Evolutionary conservation across 1,284 basidiomycete species (phyloP).

Genomic region (Rhodotorula sp.): DNA sequence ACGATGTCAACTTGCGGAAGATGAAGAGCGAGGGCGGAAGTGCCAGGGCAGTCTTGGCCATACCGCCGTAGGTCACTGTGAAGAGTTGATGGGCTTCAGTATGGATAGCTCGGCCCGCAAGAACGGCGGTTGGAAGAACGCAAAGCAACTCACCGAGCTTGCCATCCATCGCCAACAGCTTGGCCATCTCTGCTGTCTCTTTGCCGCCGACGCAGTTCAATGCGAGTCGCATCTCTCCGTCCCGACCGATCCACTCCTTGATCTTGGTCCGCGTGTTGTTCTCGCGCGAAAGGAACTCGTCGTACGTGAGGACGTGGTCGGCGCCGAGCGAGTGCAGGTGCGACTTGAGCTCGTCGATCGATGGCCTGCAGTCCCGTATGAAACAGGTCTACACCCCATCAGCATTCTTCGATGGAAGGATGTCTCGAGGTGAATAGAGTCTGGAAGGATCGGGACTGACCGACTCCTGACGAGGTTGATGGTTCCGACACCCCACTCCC

Average conservation of each 20-base stretch:
- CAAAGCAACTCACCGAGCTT: slow-evolving; percentile 42
- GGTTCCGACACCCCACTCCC: slow-evolving; percentile 60
- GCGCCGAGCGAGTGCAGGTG: slow-evolving; percentile 64
- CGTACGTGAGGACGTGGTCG: slow-evolving; percentile 70
- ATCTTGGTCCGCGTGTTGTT: slow-evolving; percentile 51
- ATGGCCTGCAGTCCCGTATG: slow-evolving; percentile 54
- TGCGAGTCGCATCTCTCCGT: slow-evolving; percentile 55
- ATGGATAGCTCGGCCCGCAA: not conserved
- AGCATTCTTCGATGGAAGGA: not conserved
- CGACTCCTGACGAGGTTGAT: slow-evolving; percentile 74
- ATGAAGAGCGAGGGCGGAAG: slow-evolving; percentile 77
- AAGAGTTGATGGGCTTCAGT: slow-evolving; percentile 41
- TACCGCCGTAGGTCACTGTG: slow-evolving; percentile 80
- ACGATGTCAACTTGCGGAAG: slow-evolving; percentile 58
- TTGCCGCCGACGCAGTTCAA: slow-evolving; percentile 78
- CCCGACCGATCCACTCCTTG: slow-evolving; percentile 29
- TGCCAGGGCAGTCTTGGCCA: slow-evolving; percentile 76
- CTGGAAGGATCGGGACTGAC: slow-evolving; percentile 49
- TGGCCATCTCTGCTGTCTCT: slow-evolving; percentile 65
- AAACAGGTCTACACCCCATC: not conserved
- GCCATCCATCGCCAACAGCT: slow-evolving; percentile 54
- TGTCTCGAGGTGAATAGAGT: not conserved
- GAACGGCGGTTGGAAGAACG: not conserved
- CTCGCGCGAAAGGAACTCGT: slow-evolving; percentile 57
- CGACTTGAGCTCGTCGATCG: slow-evolving; percentile 53